These are phyloP conservation scores for Pelargonium cotyledonis DNA, from an alignment of 441 rosid genomes.

Conservation along the genomic window DNA sequence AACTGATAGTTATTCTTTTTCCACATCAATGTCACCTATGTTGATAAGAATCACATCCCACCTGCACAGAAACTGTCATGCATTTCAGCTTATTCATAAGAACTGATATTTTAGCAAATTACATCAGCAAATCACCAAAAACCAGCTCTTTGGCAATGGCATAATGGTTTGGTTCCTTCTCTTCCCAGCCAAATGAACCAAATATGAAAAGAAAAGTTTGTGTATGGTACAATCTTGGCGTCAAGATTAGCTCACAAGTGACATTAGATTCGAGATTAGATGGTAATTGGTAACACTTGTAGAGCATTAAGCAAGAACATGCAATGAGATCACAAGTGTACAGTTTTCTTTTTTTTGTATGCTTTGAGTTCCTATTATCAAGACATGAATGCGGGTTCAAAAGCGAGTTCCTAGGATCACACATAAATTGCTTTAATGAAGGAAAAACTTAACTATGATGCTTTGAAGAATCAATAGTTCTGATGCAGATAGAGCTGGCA, in stretches of 20 bases:
- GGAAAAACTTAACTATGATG: not conserved
- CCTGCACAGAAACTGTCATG: constrained; percentile 17
- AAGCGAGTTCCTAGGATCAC: not conserved
- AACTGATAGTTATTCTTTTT: constrained; percentile 27
- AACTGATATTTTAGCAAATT: not conserved
- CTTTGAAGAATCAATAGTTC: not conserved
- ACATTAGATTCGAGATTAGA: not conserved
- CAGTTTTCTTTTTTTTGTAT: not conserved
- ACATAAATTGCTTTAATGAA: not conserved
- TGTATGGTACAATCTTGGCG: not conserved
- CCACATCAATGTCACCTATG: constrained; percentile 32
- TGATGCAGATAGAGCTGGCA: too few species aligned
- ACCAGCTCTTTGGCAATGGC: not conserved
- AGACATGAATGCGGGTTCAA: not conserved
- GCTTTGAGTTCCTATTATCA: constrained; percentile 1
- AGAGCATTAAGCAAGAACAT: not conserved
- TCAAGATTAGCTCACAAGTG: not conserved
- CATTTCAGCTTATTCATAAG: constrained; percentile 3
- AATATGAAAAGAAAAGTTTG: not conserved
- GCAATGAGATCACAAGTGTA: not conserved
- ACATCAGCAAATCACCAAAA: constrained; percentile 14
- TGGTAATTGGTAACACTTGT: constrained; percentile 7
- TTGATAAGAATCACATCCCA: constrained; percentile 36
- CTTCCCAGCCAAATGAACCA: constrained; percentile 17
- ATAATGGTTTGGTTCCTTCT: constrained; percentile 12